Base-by-base conservation (phyloP, 1,284 basidiomycete genomes). In the Leccinum pachyderme region DNA sequence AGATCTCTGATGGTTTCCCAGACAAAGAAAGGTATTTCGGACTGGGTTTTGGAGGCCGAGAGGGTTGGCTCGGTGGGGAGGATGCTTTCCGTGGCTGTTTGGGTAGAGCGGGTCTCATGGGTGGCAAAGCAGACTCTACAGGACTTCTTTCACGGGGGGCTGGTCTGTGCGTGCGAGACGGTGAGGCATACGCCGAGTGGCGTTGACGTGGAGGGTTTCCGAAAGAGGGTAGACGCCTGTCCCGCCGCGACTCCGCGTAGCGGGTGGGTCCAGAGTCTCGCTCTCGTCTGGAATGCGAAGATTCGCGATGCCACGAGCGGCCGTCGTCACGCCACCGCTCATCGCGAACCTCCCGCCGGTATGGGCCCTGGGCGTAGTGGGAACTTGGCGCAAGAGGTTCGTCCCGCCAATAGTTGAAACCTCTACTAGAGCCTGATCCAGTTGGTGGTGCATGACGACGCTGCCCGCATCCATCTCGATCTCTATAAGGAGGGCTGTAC, bases 21-120 rank as follows among this genome's bases (percentile, higher is more conserved):
- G 79, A 73, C 11, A 70, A 61, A 22, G 67, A 44, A 27, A 81
- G 64, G 60, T 82, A 82, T 45, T 61, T 69, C 24, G 63, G 43
- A 7, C 71, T 72, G 1, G 78, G 78, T 46, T 61, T 44, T 8
- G 35, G 46, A 9, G 57, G 46, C 37, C 56, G 51, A 27, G 52
- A 33, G 28, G 57, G 18, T 27, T 35, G 55, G 6, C 7, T 41
- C 18, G 49, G 47, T 35, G 54, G 39, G 33, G 59, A 41, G 3
- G 63, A 51, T 7, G 35, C 5, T 35, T 54, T 54, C 22, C 31
- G 52, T 12, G 49, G 54, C 11, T 35, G 32, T 1, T 50, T 28
- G 4, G 49, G 52, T 4, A 25, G 28, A 25, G 33, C 5, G 3
- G 44, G 50, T 44, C 27, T 55, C 4, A 49, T 25, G 11, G n/a